Conservation (phyloP, 805 yeast genomes). For the Teunomyces aglyptinius region DNA sequence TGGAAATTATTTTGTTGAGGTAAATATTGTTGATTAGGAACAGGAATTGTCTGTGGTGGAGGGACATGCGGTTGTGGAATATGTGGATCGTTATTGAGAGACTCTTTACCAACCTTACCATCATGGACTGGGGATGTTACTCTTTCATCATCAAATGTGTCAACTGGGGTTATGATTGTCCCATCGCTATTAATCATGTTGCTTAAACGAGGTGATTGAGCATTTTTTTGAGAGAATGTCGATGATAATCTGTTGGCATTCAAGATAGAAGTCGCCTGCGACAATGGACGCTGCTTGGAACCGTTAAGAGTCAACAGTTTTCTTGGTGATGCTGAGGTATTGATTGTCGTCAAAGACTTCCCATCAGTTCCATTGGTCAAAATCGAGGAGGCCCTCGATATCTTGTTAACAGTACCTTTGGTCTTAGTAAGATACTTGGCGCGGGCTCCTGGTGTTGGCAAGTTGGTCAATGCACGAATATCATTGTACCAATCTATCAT, state of each 20-base stretch:
- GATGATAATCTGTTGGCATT: constrained; percentile 33
- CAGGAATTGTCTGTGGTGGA: constrained; percentile 6
- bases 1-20: constrained; percentile 7
- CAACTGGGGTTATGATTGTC: constrained; percentile 42
- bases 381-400: constrained; percentile 20
- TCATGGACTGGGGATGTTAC: background rate
- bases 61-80: constrained; percentile 1
- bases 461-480: constrained; percentile 61
- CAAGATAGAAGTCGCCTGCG: constrained; percentile 20
- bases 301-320: constrained; percentile 1
- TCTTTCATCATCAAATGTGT: constrained; percentile 15
- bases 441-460: constrained; percentile 60
- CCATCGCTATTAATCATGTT: constrained; percentile 47
- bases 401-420: constrained; percentile 9
- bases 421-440: constrained; percentile 39
- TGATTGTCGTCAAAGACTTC: constrained; percentile 14
- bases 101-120: background rate
- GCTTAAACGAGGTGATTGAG: constrained; percentile 35
- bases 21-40: constrained; percentile 6
- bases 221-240: constrained; percentile 35
- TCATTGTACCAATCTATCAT: constrained; percentile 88
- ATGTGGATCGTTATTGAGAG: background rate
- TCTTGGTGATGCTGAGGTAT: constrained; percentile 9
- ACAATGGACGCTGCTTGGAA: constrained; percentile 18
- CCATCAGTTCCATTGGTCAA: constrained; percentile 13